These are phyloP conservation scores for Xylaria sp. DNA, from an alignment of 2,329 filamentous ascomycete species.

Conservation along the genomic window DNA sequence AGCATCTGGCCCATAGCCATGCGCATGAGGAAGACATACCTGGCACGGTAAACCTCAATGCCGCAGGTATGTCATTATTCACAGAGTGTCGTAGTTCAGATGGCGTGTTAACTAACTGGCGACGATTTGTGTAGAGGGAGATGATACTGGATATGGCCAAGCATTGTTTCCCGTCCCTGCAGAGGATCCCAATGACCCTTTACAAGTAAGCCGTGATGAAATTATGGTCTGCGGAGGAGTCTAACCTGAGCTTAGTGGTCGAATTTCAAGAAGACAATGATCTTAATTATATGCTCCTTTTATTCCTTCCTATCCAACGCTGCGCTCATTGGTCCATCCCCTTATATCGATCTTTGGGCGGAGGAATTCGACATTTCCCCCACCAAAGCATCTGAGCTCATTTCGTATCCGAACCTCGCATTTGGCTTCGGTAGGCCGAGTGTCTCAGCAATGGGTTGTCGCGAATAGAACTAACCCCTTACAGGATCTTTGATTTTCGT, in stretches of 20 bases:
- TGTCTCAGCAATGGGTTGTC: neutral
- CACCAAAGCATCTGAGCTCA: constrained; percentile 62
- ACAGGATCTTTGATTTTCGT: constrained; percentile 63
- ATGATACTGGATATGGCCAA: constrained; percentile 45
- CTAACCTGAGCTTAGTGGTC: constrained; percentile 57
- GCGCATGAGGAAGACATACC: constrained; percentile 46
- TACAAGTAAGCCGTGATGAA: constrained; percentile 39
- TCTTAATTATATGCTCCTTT: constrained; percentile 63
- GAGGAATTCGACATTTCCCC: constrained; percentile 62
- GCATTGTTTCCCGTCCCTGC: constrained; percentile 46
- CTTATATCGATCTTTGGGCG: constrained; percentile 66
- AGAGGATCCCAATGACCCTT: constrained; percentile 46
- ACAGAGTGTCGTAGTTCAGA: neutral
- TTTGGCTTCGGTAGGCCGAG: constrained; percentile 61
- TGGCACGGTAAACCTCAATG: constrained; percentile 45
- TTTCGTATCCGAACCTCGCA: constrained; percentile 69
- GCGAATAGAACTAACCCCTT: constrained; percentile 25
- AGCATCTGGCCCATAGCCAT: constrained; percentile 45
- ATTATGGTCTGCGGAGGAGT: neutral
- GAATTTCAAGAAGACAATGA: constrained; percentile 65
- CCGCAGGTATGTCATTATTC: constrained; percentile 38
- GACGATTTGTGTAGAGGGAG: constrained; percentile 40
- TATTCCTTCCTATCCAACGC: constrained; percentile 70
- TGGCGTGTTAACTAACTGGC: constrained; percentile 5
- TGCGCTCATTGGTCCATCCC: constrained; percentile 65